Evolutionary conservation across 345 rosid species (phyloP).

Genomic region (Jatropha curcas): DNA sequence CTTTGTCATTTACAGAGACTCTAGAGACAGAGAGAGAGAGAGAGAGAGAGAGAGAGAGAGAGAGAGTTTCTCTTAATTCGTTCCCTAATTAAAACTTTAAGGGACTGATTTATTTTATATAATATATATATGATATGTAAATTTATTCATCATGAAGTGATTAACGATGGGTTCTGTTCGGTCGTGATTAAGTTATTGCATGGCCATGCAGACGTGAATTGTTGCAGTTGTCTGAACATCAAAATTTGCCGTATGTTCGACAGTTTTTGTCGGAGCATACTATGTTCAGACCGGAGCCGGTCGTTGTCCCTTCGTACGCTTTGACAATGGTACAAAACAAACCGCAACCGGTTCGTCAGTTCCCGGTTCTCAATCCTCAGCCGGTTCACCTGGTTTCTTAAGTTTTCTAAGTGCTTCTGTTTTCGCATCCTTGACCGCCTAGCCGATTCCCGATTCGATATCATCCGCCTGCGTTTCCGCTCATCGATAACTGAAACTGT

Average conservation of each 20-base stretch:
- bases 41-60: conserved; percentile 4
- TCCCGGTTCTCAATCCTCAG: conserved; percentile 67
- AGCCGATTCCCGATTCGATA: conserved; percentile 92
- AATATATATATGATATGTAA: no score
- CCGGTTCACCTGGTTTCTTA: conserved; percentile 67
- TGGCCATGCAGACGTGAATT: conserved; percentile 54
- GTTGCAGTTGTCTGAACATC: conserved; percentile 51
- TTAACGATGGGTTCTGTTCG: conserved; percentile 49
- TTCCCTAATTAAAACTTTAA: conserved; percentile 9
- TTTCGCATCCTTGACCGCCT: conserved; percentile 81
- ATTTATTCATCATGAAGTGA: conserved; percentile 30
- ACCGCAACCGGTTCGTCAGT: conserved; percentile 54
- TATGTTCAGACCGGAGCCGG: conserved; percentile 56
- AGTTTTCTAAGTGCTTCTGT: conserved; percentile 68
- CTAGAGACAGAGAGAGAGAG: conserved; percentile 8
- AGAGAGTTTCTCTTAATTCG: neutral
- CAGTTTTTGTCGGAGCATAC: conserved; percentile 53
- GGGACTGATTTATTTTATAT: conserved; percentile 8
- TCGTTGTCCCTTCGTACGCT: conserved; percentile 51
- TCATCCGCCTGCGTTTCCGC: conserved; percentile 71
- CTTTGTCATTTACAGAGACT: conserved; percentile 23
- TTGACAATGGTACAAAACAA: conserved; percentile 42
- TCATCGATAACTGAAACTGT: conserved; percentile 41
- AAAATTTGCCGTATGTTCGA: conserved; percentile 50
- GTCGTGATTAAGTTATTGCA: conserved; percentile 38